Evolutionary conservation across 2,329 filamentous ascomycete genomes (phyloP), one percentile per base, ranked within the genome.

Genomic region (Xylariaceae sp.): DNA sequence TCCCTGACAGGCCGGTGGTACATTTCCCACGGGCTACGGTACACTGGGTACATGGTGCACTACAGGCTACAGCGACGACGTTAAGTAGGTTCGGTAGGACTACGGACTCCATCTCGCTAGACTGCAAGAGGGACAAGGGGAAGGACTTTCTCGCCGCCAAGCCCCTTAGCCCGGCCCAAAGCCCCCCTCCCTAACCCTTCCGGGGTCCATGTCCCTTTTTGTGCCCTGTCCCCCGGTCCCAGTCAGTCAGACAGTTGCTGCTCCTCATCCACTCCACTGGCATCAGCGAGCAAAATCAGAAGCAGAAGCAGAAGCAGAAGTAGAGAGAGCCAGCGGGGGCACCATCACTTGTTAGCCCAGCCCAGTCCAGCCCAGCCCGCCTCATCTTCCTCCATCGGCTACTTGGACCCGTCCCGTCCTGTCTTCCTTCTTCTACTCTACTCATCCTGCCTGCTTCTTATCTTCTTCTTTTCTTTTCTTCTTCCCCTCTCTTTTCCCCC

Each of bases 401-500:
- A 43, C 47, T 39, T 29, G 41, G 31, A 39, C 50, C 43, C 29
- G 27, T 51, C 39, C 34, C 44, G 34, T 47, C 35, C 50, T 37
- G 34, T 47, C 37, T 40, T 48, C 50, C 29, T 29, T 49, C 47
- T 62, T 62, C 55, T 60, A 59, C 59, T 58, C 53, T 32, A 51
- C 54, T 50, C 44, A 26, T 47, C 47, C 49, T n/a, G 43, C 48
- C 50, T 19, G 19, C 19, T 53, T 31, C 47, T 30, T 30, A n/a
- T 43, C 46, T 44, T 53, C 19, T 19, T 42, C 54, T 50, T 54
- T 51, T 53, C 50, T 59, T 58, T 47, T 47, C 58, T 51, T 45
- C 55, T 60, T 60, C 29, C 50, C 57, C 53, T 50, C 56, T 51
- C 62, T 59, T 60, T 61, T 62, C 60, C 57, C 59, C 54, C 54